Conservation (phyloP, 805 yeast species). For the Dipodascopsis tothii region DNA sequence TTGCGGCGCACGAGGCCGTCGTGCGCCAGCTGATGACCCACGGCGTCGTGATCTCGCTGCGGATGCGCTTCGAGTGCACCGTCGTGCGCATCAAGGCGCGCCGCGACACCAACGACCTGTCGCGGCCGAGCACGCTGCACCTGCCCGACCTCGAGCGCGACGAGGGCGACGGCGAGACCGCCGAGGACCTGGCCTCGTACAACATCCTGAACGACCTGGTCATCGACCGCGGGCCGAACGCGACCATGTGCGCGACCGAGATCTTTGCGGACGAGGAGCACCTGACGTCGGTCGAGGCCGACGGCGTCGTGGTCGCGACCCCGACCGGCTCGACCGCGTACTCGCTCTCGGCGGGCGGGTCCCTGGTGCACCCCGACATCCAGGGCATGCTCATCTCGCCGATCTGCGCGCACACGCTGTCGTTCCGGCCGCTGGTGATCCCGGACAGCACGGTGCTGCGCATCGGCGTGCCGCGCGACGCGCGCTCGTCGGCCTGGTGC, state of each 20-base stretch:
- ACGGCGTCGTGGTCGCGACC: constrained; percentile 56
- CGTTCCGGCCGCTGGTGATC: constrained; percentile 82
- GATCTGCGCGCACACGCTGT: constrained; percentile 89
- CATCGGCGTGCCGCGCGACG: constrained; percentile 67
- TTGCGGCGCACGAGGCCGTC: constrained; percentile 28
- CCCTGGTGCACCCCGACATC: constrained; percentile 88
- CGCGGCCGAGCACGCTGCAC: too few relatives aligned
- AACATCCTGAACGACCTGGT: constrained; percentile 48
- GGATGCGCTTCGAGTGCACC: constrained; percentile 48
- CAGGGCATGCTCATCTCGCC: constrained; percentile 91
- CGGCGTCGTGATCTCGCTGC: constrained; percentile 42
- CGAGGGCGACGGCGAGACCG: constrained; percentile 1
- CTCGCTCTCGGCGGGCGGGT: constrained; percentile 90
- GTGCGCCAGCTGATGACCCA: constrained; percentile 35
- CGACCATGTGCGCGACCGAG: constrained; percentile 46
- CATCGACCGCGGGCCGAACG: constrained; percentile 46
- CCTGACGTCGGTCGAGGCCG: constrained; percentile 58
- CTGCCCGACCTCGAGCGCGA: constrained; percentile 1
- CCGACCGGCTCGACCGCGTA: constrained; percentile 89
- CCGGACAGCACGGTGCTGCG: constrained; percentile 84
- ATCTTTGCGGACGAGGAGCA: constrained; percentile 42
- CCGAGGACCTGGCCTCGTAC: constrained; percentile 13
- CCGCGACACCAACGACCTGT: constrained; percentile 28
- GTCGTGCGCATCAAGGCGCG: constrained; percentile 31
- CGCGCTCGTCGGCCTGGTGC: constrained; percentile 92